phyloP scores from a whole-genome alignment of 495 filamentous ascomycete species.

The Penicillium waksmanii region DNA sequence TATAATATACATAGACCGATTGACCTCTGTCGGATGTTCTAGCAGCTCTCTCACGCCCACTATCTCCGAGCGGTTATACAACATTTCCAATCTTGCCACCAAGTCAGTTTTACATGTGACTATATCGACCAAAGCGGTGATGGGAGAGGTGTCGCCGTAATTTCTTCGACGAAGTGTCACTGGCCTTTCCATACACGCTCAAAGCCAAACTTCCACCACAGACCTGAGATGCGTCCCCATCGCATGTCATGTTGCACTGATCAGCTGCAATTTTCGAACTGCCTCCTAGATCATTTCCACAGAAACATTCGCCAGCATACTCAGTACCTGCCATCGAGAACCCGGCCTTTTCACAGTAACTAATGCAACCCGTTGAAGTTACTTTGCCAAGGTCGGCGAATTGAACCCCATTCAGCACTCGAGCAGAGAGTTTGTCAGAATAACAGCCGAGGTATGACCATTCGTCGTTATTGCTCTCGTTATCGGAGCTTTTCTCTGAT shows the following conservation, averaged over 20 bases:
- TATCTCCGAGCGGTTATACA: not conserved
- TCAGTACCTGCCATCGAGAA: constrained; percentile 12
- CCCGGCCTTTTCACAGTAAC: constrained; percentile 7
- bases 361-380: constrained; percentile 10
- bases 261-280: constrained; percentile 9
- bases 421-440: constrained; percentile 30
- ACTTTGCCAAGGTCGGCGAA: constrained; percentile 11
- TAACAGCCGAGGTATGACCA: constrained; percentile 60
- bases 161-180: not conserved
- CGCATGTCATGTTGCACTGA: constrained; percentile 11
- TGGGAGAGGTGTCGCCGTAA: not conserved
- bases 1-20: no score
- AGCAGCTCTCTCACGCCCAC: not conserved
- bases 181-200: constrained; percentile 8
- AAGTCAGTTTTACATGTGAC: not conserved
- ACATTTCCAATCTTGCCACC: not conserved
- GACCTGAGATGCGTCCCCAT: constrained; percentile 9
- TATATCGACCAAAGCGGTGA: not conserved
- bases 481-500: not conserved
- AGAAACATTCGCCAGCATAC: constrained; percentile 14
- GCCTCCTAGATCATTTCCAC: constrained; percentile 3
- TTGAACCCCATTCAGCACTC: constrained; percentile 10
- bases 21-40: no score
- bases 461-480: constrained; percentile 7
- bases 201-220: constrained; percentile 11